Conservation (phyloP, 1,284 basidiomycete genomes). For the Apiotrichum akiyoshidainum region DNA sequence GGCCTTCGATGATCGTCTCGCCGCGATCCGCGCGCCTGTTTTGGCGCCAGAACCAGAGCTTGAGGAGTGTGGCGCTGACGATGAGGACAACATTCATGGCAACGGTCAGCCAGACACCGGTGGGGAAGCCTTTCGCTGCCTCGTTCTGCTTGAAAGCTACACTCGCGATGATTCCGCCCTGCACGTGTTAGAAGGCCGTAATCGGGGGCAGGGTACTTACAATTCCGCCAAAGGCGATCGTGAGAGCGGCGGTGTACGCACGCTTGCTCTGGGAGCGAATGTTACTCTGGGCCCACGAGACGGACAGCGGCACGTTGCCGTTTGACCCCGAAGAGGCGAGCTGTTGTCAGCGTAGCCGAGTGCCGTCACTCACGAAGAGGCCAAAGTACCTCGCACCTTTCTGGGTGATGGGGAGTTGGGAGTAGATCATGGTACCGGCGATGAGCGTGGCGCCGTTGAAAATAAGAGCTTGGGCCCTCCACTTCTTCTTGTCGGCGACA, state of each 20-base stretch:
- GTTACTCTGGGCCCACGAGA: slow-evolving; percentile 48
- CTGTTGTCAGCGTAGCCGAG: no score
- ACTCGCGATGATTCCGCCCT: slow-evolving; percentile 10
- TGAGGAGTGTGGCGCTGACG: slow-evolving; percentile 4
- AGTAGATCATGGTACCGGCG: slow-evolving; percentile 14
- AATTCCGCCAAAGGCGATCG: slow-evolving; percentile 9
- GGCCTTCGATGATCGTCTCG: slow-evolving; percentile 11
- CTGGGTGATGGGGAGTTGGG: slow-evolving; percentile 11
- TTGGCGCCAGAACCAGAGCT: slow-evolving; percentile 9
- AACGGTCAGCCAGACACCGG: slow-evolving; percentile 9
- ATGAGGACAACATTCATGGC: slow-evolving; percentile 2
- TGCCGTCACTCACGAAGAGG: slow-evolving; percentile 32
- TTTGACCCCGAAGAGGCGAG: slow-evolving; percentile 20
- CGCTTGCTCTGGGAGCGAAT: slow-evolving; percentile 50
- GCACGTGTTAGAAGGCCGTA: no score
- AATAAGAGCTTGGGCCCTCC: slow-evolving; percentile 7
- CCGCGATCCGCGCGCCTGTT: slow-evolving; percentile 16
- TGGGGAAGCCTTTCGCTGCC: slow-evolving; percentile 6
- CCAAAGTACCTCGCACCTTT: slow-evolving; percentile 49
- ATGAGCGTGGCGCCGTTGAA: slow-evolving; percentile 12
- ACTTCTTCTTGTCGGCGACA: slow-evolving; percentile 40
- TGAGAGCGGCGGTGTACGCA: slow-evolving; percentile 20
- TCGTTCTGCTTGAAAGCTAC: slow-evolving; percentile 10
- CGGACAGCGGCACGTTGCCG: slow-evolving; percentile 35
- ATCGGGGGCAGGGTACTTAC: no score